Evolutionary conservation across 805 yeast genomes (phyloP).

Genomic region (Zygotorulaspora florentina): DNA sequence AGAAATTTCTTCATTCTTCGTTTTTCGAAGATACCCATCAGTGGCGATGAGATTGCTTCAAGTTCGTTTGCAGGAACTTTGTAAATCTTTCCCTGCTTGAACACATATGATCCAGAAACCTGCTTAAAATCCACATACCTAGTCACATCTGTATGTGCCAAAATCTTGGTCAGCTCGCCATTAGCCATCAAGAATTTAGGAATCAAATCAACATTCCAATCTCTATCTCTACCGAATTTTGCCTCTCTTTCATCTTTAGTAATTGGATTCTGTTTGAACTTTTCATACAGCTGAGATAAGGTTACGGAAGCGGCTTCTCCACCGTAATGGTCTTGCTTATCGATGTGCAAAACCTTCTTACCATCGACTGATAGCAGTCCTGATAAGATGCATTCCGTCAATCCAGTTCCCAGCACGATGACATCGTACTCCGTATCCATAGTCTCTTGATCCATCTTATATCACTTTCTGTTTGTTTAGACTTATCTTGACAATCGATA

Average conservation of each 20-base stretch:
- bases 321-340: slow-evolving; percentile 94
- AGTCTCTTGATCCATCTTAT: slow-evolving; percentile 23
- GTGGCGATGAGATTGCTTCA: slow-evolving; percentile 86
- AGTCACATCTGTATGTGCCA: slow-evolving; percentile 94
- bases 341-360: slow-evolving; percentile 93
- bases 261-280: slow-evolving; percentile 78
- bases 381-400: slow-evolving; percentile 92
- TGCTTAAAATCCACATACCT: slow-evolving; percentile 94
- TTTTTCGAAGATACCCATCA: slow-evolving; percentile 95
- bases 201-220: slow-evolving; percentile 96
- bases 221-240: slow-evolving; percentile 84
- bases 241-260: slow-evolving; percentile 61
- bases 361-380: slow-evolving; percentile 97
- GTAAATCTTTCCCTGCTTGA: slow-evolving; percentile 79
- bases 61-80: slow-evolving; percentile 90
- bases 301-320: slow-evolving; percentile 85
- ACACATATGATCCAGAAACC: slow-evolving; percentile 92
- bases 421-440: slow-evolving; percentile 98
- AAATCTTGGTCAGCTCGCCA: slow-evolving; percentile 93
- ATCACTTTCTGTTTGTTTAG: neutral
- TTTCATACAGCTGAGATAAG: slow-evolving; percentile 62
- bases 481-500: neutral
- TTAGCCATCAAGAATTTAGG: slow-evolving; percentile 97
- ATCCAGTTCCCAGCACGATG: slow-evolving; percentile 90
- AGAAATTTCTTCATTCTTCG: slow-evolving; percentile 89